Conservation (phyloP, 495 filamentous ascomycete species). For the Penicillium maclennaniae region DNA sequence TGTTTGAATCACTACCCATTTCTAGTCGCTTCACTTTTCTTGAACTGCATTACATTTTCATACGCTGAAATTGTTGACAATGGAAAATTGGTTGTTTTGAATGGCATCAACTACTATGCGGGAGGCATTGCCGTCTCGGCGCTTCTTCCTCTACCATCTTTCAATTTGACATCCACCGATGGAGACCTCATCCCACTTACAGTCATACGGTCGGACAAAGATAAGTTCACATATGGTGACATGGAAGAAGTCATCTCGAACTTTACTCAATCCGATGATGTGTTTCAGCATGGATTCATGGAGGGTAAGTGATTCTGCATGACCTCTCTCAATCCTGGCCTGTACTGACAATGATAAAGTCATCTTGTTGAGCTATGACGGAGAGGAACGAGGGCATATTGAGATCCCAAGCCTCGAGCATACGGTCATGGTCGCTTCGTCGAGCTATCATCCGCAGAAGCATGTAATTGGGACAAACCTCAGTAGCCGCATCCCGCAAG, state of each 20-base stretch:
- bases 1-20: neutral
- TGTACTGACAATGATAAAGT: neutral
- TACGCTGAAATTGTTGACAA: slow-evolving; percentile 26
- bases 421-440: slow-evolving; percentile 7
- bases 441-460: neutral
- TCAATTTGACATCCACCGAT: slow-evolving; percentile 21
- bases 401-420: slow-evolving; percentile 1
- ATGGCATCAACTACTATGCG: slow-evolving; percentile 43
- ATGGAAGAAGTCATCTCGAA: neutral
- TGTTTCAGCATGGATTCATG: slow-evolving; percentile 38
- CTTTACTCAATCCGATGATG: slow-evolving; percentile 37
- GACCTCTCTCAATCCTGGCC: neutral
- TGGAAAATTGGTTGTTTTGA: slow-evolving; percentile 37
- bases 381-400: slow-evolving; percentile 1
- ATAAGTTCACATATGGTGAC: slow-evolving; percentile 10
- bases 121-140: slow-evolving; percentile 17
- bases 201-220: slow-evolving; percentile 24
- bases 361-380: slow-evolving; percentile 7
- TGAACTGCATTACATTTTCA: neutral
- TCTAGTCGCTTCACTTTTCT: neutral
- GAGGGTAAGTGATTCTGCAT: slow-evolving; percentile 20
- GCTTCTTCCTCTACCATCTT: slow-evolving; percentile 12
- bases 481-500: slow-evolving; percentile 28
- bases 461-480: slow-evolving; percentile 3
- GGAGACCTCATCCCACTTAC: slow-evolving; percentile 38